Conservation (phyloP, 2,329 filamentous ascomycete genomes). For the Conoideocrella luteorostrata region DNA sequence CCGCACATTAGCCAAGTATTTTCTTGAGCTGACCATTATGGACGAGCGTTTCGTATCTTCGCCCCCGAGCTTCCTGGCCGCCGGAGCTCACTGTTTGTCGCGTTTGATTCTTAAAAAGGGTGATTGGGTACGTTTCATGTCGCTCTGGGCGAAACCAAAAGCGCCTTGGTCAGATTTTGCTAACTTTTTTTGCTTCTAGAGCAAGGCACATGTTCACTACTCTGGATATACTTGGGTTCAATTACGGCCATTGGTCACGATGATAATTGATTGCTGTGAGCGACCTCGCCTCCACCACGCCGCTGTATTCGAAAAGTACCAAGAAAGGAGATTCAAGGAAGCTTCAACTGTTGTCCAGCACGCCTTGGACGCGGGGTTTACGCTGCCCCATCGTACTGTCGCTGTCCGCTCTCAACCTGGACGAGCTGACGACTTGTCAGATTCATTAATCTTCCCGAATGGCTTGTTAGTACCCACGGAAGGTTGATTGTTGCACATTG, state of each 20-base stretch:
- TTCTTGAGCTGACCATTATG: conserved; percentile 94
- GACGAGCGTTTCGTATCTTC: conserved; percentile 94
- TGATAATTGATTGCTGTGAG: conserved; percentile 84
- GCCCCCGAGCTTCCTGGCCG: conserved; percentile 83
- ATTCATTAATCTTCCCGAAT: conserved; percentile 19
- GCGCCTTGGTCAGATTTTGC: too few relatives aligned
- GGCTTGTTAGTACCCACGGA: conserved; percentile 26
- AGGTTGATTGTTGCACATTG: conserved; percentile 1
- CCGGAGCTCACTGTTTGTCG: conserved; percentile 86
- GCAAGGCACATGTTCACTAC: conserved; percentile 79
- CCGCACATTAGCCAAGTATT: conserved; percentile 93
- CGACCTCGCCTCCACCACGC: conserved; percentile 73
- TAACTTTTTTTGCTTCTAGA: conserved; percentile 40
- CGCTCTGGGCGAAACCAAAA: too few relatives aligned
- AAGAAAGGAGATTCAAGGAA: conserved; percentile 78
- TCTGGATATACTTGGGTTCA: conserved; percentile 88
- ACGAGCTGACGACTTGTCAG: conserved; percentile 17
- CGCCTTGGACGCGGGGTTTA: conserved; percentile 59
- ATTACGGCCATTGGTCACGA: conserved; percentile 66
- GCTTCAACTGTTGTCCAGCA: conserved; percentile 74
- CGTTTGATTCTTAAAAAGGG: conserved; percentile 86
- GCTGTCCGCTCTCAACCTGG: conserved; percentile 29
- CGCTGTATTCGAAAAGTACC: conserved; percentile 89
- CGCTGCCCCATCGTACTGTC: conserved; percentile 34
- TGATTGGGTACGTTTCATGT: conserved; percentile 65